Evolutionary conservation across 495 filamentous ascomycete genomes (phyloP).

Genomic region (Aspergillus wentii): DNA sequence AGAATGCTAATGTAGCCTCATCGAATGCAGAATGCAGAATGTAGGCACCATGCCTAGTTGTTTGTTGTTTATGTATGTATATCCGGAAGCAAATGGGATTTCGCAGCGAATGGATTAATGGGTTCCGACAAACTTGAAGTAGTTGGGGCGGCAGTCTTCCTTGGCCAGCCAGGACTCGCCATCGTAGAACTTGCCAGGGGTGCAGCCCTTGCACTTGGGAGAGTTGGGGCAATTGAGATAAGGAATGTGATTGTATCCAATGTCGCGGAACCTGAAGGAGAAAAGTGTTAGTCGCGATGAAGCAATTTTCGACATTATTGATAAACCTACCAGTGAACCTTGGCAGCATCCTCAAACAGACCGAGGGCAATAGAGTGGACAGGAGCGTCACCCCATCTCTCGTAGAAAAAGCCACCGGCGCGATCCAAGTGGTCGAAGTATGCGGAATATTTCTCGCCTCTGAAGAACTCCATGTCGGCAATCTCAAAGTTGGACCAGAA

Average conservation of each 20-base stretch:
- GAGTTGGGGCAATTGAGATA: slow-evolving; percentile 98
- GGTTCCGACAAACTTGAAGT: slow-evolving; percentile 92
- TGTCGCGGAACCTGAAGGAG: slow-evolving; percentile 85
- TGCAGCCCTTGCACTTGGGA: slow-evolving; percentile 88
- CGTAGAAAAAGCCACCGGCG: slow-evolving; percentile 97
- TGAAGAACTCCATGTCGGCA: slow-evolving; percentile 91
- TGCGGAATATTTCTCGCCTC: slow-evolving; percentile 82
- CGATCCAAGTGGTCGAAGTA: slow-evolving; percentile 96
- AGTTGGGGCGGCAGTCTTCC: slow-evolving; percentile 94
- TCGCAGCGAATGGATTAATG: slow-evolving; percentile 39
- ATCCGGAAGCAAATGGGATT: background rate
- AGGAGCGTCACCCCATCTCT: slow-evolving; percentile 97
- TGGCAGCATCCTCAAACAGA: slow-evolving; percentile 82
- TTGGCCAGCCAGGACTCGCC: slow-evolving; percentile 77
- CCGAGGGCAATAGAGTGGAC: slow-evolving; percentile 96
- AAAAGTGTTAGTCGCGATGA: slow-evolving; percentile 10
- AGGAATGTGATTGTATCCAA: slow-evolving; percentile 97
- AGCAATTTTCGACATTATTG: background rate
- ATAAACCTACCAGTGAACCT: slow-evolving; percentile 84
- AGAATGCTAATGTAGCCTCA: too few species aligned
- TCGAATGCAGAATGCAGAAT: too few species aligned
- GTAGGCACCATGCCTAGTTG: too few species aligned
- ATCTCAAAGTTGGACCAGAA: slow-evolving; percentile 99
- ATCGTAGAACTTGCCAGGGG: slow-evolving; percentile 78
- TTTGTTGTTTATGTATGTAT: background rate